Evolutionary conservation across 2,329 filamentous ascomycete genomes (phyloP).

Genomic region (Aspergillus floridensis): DNA sequence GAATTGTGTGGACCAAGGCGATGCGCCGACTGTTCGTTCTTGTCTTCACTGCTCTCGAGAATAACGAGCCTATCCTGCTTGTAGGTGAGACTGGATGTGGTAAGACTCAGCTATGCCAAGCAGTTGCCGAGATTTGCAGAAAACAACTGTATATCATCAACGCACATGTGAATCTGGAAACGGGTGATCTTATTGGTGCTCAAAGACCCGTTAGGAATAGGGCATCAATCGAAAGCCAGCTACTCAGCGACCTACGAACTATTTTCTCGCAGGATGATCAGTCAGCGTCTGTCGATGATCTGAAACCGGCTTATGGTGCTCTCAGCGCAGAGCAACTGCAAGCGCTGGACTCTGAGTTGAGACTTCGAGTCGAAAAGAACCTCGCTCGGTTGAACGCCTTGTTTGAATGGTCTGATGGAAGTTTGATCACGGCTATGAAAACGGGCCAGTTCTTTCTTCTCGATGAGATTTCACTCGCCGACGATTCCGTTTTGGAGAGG

Average conservation of each 20-base stretch:
- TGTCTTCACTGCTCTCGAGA: constrained; percentile 78
- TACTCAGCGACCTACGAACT: constrained; percentile 60
- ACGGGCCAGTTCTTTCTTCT: constrained; percentile 86
- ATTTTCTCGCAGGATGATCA: constrained; percentile 39
- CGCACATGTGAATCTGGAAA: constrained; percentile 97
- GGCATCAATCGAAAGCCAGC: constrained; percentile 63
- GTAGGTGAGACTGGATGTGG: constrained; percentile 97
- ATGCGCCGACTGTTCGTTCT: constrained; percentile 91
- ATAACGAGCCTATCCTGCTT: constrained; percentile 90
- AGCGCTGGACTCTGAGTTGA: constrained; percentile 49
- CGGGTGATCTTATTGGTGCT: constrained; percentile 92
- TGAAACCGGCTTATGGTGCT: constrained; percentile 60
- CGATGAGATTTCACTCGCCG: constrained; percentile 95
- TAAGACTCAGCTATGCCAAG: constrained; percentile 94
- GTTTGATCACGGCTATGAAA: constrained; percentile 90
- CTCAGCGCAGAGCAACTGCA: constrained; percentile 48
- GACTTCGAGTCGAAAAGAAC: constrained; percentile 44
- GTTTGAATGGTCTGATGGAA: constrained; percentile 96
- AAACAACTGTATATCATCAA: constrained; percentile 87
- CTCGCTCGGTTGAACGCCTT: constrained; percentile 72
- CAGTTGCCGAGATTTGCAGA: constrained; percentile 75
- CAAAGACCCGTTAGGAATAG: constrained; percentile 89
- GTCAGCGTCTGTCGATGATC: constrained; percentile 50
- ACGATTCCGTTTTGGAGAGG: constrained; percentile 93
- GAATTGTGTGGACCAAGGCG: constrained; percentile 87